Conservation (phyloP, 1,284 basidiomycete genomes). For the Trichosporon sp. region DNA sequence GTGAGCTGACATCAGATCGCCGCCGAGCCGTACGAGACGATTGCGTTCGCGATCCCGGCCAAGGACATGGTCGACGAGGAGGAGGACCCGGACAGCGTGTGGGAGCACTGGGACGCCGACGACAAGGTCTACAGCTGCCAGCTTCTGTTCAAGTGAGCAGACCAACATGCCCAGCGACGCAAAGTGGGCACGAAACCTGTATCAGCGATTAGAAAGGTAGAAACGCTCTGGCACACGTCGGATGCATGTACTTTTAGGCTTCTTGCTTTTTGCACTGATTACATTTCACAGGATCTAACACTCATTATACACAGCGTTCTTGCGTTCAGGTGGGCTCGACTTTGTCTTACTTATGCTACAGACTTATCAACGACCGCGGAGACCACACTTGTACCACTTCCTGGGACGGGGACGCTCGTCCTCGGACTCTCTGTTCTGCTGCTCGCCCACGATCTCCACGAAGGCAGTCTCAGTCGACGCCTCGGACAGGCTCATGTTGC, state of each 20-base stretch:
- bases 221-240: neutral
- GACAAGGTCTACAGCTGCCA: conserved; percentile 95
- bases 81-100: conserved; percentile 83
- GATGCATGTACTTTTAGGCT: conserved; percentile 19
- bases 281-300: conserved; percentile 10
- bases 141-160: conserved; percentile 72
- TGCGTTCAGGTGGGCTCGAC: neutral
- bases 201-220: conserved; percentile 18
- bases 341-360: neutral
- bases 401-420: neutral
- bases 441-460: conserved; percentile 1
- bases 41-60: conserved; percentile 97
- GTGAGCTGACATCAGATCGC: conserved; percentile 68
- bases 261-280: neutral
- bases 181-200: neutral
- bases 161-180: neutral
- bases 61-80: conserved; percentile 83
- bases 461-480: conserved; percentile 14
- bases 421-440: neutral
- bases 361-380: neutral
- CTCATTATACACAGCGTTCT: neutral
- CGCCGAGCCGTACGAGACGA: conserved; percentile 98
- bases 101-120: conserved; percentile 96
- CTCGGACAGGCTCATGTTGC: conserved; percentile 8
- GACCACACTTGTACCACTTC: conserved; percentile 8